Percentiles rank a stretch among this genome's conserved stretches.
Conservation (phyloP, 768 basidiomycete genomes). For the Phaffia tasmanica region DNA sequence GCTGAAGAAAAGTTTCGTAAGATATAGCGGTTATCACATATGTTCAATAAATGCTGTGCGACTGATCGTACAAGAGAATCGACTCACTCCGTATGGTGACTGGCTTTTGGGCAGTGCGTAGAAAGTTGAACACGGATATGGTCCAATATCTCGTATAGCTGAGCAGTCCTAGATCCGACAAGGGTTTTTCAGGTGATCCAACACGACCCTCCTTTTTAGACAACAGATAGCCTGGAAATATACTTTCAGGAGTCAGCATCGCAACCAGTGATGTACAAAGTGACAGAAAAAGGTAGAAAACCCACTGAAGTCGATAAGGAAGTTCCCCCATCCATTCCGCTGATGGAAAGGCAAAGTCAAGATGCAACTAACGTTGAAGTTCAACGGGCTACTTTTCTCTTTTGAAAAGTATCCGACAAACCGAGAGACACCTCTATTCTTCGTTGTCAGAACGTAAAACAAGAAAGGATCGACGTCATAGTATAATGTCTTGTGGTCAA, state of each 20-base stretch:
- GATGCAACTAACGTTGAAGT: constrained; percentile 97
- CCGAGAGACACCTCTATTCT: constrained; percentile 75
- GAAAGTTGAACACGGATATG: constrained; percentile 68
- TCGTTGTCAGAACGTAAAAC: constrained; percentile 94
- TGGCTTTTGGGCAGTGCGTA: constrained; percentile 50
- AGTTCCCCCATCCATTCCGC: constrained; percentile 90
- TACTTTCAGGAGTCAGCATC: not conserved
- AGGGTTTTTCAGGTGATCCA: constrained; percentile 91
- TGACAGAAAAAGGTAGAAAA: constrained; percentile 28
- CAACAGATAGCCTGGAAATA: constrained; percentile 67
- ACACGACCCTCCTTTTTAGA: constrained; percentile 85
- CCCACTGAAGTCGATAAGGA: constrained; percentile 96
- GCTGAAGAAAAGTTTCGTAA: constrained; percentile 40
- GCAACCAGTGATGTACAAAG: not conserved
- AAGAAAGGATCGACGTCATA: constrained; percentile 99
- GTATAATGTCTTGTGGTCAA: constrained; percentile 96
- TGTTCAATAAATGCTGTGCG: not conserved
- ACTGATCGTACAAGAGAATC: constrained; percentile 10
- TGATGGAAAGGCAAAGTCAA: constrained; percentile 96
- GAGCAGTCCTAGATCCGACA: constrained; percentile 80
- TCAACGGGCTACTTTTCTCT: constrained; percentile 90
- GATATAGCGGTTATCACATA: not conserved
- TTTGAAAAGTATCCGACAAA: constrained; percentile 99
- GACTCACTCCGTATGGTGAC: constrained; percentile 63
- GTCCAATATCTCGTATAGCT: constrained; percentile 97